Percentiles rank a stretch among this genome's conserved stretches.
Conservation (phyloP, 116 monocot species). For the Papilionanthe hybrid region DNA sequence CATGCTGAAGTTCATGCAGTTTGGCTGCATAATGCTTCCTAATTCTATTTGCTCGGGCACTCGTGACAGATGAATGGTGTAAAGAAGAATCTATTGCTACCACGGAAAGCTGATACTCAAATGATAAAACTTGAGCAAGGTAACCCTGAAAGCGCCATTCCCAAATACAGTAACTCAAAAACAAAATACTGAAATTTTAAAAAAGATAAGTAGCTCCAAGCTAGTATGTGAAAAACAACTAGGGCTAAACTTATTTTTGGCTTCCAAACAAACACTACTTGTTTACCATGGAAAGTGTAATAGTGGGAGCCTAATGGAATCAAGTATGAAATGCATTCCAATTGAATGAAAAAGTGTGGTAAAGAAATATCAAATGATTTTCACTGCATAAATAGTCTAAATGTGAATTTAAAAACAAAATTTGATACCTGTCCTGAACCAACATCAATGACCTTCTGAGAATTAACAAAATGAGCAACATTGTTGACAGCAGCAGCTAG, state of each 20-base stretch:
- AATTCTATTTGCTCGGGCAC: constrained; percentile 74
- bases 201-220: background rate
- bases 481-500: constrained; percentile 49
- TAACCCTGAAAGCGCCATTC: constrained; percentile 63
- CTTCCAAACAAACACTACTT: background rate
- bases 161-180: background rate
- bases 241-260: background rate
- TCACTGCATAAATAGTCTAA: background rate
- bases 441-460: constrained; percentile 82
- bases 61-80: constrained; percentile 84
- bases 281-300: background rate
- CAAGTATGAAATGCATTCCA: background rate
- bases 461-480: constrained; percentile 43
- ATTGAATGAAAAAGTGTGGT: no score
- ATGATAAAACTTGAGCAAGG: constrained; percentile 88
- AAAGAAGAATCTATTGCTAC: constrained; percentile 92
- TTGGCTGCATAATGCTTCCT: constrained; percentile 82
- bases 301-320: background rate
- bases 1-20: constrained; percentile 40
- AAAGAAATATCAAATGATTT: constrained; percentile 1
- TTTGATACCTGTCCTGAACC: constrained; percentile 88
- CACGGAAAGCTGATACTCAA: constrained; percentile 70
- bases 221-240: background rate
- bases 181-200: background rate
- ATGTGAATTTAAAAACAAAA: background rate